phyloP scores from a whole-genome alignment of 1,284 basidiomycete genomes.

The Trichosporon sp. region DNA sequence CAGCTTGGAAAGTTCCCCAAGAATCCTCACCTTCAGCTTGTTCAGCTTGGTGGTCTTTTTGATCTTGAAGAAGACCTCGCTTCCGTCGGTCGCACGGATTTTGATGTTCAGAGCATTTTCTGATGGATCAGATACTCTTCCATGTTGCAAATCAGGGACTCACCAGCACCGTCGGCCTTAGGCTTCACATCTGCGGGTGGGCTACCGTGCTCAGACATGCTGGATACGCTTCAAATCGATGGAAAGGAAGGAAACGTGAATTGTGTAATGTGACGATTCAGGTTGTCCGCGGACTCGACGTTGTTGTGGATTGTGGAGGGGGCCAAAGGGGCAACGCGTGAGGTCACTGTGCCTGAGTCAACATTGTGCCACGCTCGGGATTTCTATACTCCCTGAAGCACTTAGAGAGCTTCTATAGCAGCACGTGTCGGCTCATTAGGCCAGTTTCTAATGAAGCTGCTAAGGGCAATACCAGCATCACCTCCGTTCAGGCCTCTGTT shows the following conservation, averaged over 20 bases:
- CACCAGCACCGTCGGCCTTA: constrained; percentile 52
- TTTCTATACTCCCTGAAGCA: neutral
- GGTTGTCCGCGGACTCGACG: neutral
- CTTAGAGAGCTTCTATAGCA: neutral
- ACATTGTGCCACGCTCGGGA: neutral
- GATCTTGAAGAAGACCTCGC: constrained; percentile 98
- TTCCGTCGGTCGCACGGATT: constrained; percentile 69
- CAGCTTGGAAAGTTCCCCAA: neutral
- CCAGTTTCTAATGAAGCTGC: neutral
- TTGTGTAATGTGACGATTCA: neutral
- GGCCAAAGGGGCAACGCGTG: neutral
- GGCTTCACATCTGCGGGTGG: constrained; percentile 53
- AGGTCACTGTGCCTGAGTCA: neutral
- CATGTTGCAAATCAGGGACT: neutral
- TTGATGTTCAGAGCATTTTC: constrained; percentile 77
- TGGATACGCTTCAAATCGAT: constrained; percentile 12
- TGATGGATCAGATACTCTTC: constrained; percentile 23
- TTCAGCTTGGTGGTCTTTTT: constrained; percentile 88
- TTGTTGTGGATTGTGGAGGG: constrained; percentile 3
- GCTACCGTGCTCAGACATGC: constrained; percentile 63
- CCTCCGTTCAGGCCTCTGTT: neutral
- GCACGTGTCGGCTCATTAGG: neutral
- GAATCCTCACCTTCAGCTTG: constrained; percentile 61
- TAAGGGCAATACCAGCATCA: neutral
- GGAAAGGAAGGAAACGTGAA: neutral